Evolutionary conservation across 148 eudicot species (phyloP).

Genomic region (Cornus kousa): DNA sequence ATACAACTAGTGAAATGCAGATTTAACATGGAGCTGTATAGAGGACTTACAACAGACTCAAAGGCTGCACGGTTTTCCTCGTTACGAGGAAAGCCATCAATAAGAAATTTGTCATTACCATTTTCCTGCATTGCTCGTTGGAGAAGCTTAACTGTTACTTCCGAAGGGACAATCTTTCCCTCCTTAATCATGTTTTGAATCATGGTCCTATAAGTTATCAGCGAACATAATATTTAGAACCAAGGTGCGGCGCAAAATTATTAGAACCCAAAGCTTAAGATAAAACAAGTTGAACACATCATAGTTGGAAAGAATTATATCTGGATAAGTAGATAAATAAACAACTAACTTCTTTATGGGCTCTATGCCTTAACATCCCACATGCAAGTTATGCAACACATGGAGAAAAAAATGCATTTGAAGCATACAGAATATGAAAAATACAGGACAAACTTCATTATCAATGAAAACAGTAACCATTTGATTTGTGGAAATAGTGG

Average conservation of each 20-base stretch:
- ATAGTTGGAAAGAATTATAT: neutral
- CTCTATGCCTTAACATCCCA: neutral
- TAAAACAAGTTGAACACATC: neutral
- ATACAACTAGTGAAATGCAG: neutral
- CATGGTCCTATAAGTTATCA: slow-evolving; percentile 54
- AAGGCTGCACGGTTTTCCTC: slow-evolving; percentile 73
- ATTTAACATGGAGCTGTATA: neutral
- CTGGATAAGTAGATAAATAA: neutral
- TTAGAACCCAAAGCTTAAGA: neutral
- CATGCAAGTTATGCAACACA: neutral
- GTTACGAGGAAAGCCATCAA: slow-evolving; percentile 87
- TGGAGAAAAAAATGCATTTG: neutral
- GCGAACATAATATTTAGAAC: neutral
- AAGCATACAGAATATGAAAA: neutral
- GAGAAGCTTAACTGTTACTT: slow-evolving; percentile 74
- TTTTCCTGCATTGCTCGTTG: slow-evolving; percentile 59
- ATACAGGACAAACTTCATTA: neutral
- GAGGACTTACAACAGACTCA: slow-evolving; percentile 69
- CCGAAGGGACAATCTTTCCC: slow-evolving; percentile 84
- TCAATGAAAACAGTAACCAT: neutral
- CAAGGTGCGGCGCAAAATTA: neutral
- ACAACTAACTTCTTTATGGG: neutral
- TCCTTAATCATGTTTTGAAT: slow-evolving; percentile 81
- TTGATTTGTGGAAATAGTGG: neutral
- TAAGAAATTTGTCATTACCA: slow-evolving; percentile 68